Evolutionary conservation across 225 moss, liverwort and hornwort genomes (phyloP), one percentile per base, ranked within the genome.

Genomic region (Bryoerythrophyllum caledonicum): DNA sequence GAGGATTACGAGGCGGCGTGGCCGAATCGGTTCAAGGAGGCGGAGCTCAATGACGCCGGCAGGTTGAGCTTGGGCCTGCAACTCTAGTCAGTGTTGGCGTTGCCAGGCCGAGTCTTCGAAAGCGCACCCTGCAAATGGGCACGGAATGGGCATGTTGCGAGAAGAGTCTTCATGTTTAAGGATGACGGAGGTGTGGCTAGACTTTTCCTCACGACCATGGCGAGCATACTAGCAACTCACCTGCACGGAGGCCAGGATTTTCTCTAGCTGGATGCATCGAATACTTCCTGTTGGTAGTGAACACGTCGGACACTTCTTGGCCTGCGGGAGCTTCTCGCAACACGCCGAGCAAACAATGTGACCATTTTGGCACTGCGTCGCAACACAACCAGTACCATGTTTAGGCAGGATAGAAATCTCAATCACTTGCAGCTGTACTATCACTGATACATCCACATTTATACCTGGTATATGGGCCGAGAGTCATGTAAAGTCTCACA

Each of bases 1-100:
- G 83, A 83, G 49, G 67, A 83, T 76, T 83, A 83, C 28, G 83
- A 83, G 37, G 79, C 63, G 4, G 10, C 14, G 1, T 83, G 83
- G 83, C 10, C 23, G 20, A 74, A 83, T 40, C 72, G 83, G 3
- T 83, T 67, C 41, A 20, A 13, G 56, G 83, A 75, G 65, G 21
- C 67, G 24, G 67, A 83, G 4, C 79, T 83, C 21, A 79, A 72
- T 5, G 57, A 72, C 2, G 23, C 25, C 20, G 83, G 83, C 17
- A 61, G 75, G 11, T 67, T 66, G 9, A 62, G 83, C 67, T 54
- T 83, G 62, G 79, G 83, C 27, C 49, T 79, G 8, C 6, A 60
- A n/a, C n/a, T n/a, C n/a, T n/a, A n/a, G n/a, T n/a, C n/a, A n/a
- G n/a, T n/a, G n/a, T n/a, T n/a, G n/a, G n/a, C n/a, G n/a, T n/a